Percentiles rank a stretch among this genome's conserved stretches.
Evolutionary conservation across 352 stramenopile genomes (phyloP).

Genomic region (Phytophthora melonis): DNA sequence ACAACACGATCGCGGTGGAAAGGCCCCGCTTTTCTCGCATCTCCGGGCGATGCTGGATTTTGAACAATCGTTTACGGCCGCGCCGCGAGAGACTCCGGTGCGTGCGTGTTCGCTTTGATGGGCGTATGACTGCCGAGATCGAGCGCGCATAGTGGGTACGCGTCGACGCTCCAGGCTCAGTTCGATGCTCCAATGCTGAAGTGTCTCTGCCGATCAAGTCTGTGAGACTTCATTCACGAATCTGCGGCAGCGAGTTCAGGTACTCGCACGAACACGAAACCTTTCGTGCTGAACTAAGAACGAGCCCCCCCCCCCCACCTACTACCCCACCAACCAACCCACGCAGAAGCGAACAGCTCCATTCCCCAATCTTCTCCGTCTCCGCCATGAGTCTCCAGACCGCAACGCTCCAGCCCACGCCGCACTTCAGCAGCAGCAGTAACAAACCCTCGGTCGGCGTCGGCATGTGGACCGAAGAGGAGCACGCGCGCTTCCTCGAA

Average conservation of each 20-base stretch:
- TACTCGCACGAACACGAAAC: conserved; percentile 15
- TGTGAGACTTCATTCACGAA: conserved; percentile 39
- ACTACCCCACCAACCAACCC: background rate
- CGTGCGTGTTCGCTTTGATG: conserved; percentile 35
- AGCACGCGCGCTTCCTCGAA: conserved; percentile 79
- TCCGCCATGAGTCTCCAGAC: conserved; percentile 37
- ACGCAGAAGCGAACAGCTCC: conserved; percentile 1
- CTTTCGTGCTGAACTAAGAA: background rate
- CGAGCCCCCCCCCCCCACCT: background rate
- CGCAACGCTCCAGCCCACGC: conserved; percentile 16
- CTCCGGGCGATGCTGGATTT: conserved; percentile 35
- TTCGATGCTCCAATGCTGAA: conserved; percentile 10
- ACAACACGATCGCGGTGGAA: conserved; percentile 22
- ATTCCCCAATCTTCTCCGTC: conserved; percentile 26
- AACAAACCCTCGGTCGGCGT: conserved; percentile 33
- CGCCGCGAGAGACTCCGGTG: conserved; percentile 25
- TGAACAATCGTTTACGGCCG: conserved; percentile 37
- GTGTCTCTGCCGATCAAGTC: conserved; percentile 43
- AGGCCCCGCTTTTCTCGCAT: conserved; percentile 22
- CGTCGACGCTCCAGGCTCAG: conserved; percentile 1
- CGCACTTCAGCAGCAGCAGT: conserved; percentile 25
- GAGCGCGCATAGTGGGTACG: conserved; percentile 35
- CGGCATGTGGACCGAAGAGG: conserved; percentile 74
- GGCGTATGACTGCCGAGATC: conserved; percentile 40
- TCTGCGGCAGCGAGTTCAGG: conserved; percentile 36